These are phyloP conservation scores for Schizonepeta tenuifolia DNA, from an alignment of 257 asterid genomes.

Conservation along the genomic window DNA sequence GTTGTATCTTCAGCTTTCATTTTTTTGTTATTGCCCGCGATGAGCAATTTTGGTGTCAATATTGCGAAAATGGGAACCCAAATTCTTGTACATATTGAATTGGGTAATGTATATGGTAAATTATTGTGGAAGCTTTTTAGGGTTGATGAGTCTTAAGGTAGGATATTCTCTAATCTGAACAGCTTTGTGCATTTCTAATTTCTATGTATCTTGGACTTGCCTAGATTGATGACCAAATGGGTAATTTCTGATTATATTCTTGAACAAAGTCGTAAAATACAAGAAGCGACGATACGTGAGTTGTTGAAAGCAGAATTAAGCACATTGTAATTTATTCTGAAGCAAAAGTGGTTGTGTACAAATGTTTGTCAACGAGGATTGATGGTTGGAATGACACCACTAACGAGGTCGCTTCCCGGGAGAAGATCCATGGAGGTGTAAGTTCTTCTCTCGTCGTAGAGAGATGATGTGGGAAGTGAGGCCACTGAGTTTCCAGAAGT, in stretches of 20 bases:
- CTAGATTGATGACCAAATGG: background rate
- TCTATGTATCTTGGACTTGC: constrained; percentile 21
- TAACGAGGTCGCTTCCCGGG: constrained; percentile 62
- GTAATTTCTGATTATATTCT: background rate
- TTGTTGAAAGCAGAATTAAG: background rate
- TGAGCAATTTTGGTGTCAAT: constrained; percentile 38
- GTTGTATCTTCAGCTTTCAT: background rate
- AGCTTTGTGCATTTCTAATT: background rate
- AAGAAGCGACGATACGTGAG: background rate
- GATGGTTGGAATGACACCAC: constrained; percentile 54
- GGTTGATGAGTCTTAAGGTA: constrained; percentile 2
- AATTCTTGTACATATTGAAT: constrained; percentile 28
- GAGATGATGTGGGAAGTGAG: constrained; percentile 44
- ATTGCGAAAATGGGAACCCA: constrained; percentile 20
- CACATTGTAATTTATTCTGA: background rate
- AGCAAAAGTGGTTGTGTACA: background rate
- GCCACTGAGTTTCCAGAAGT: constrained; percentile 44
- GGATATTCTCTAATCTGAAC: constrained; percentile 23
- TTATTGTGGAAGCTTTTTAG: constrained; percentile 19
- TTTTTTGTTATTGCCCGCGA: constrained; percentile 25
- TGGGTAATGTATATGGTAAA: constrained; percentile 31
- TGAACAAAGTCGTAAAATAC: background rate
- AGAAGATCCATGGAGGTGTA: constrained; percentile 41
- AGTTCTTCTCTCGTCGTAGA: constrained; percentile 46
- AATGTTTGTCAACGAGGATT: constrained; percentile 55